A percentile compares a stretch with the other conserved stretches of the same genome.
Evolutionary conservation across 2,329 filamentous ascomycete species (phyloP).

Genomic region (Pleomassaria siparia): DNA sequence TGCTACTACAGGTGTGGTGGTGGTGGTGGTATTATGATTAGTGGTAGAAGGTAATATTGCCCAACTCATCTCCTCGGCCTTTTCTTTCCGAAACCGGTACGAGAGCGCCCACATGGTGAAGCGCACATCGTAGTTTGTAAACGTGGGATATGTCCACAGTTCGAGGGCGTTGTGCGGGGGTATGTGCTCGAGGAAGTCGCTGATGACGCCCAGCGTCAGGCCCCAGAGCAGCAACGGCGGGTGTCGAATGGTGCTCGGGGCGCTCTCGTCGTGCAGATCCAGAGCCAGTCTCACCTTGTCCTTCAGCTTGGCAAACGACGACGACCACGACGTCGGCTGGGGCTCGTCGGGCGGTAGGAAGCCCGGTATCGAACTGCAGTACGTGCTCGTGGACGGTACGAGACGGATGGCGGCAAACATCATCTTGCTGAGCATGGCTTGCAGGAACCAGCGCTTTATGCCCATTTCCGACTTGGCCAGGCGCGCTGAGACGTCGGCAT

Average conservation of each 20-base stretch:
- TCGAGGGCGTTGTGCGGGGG: constrained; percentile 64
- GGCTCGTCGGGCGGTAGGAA: constrained; percentile 43
- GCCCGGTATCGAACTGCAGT: constrained; percentile 56
- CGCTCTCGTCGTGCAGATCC: constrained; percentile 14
- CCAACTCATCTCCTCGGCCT: constrained; percentile 33
- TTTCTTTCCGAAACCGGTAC: constrained; percentile 52
- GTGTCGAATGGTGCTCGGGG: constrained; percentile 31
- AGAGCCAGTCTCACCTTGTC: constrained; percentile 19
- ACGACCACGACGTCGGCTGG: constrained; percentile 14
- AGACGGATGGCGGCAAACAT: constrained; percentile 66
- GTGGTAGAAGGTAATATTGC: background rate
- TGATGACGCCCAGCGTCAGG: constrained; percentile 65
- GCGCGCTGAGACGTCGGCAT: constrained; percentile 65
- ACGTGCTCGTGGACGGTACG: constrained; percentile 62
- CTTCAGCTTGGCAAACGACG: constrained; percentile 14
- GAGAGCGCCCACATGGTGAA: constrained; percentile 63
- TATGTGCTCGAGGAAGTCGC: constrained; percentile 67
- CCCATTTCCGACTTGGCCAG: constrained; percentile 59
- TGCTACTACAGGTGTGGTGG: no score
- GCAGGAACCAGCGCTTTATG: constrained; percentile 56
- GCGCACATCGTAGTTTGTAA: constrained; percentile 63
- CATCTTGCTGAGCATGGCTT: constrained; percentile 65
- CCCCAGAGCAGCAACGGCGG: constrained; percentile 68
- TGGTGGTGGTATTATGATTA: constrained; percentile 2
- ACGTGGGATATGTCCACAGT: constrained; percentile 69